These are phyloP conservation scores for Capronia americana DNA, from an alignment of 2,329 filamentous ascomycete species.

Conservation along the genomic window DNA sequence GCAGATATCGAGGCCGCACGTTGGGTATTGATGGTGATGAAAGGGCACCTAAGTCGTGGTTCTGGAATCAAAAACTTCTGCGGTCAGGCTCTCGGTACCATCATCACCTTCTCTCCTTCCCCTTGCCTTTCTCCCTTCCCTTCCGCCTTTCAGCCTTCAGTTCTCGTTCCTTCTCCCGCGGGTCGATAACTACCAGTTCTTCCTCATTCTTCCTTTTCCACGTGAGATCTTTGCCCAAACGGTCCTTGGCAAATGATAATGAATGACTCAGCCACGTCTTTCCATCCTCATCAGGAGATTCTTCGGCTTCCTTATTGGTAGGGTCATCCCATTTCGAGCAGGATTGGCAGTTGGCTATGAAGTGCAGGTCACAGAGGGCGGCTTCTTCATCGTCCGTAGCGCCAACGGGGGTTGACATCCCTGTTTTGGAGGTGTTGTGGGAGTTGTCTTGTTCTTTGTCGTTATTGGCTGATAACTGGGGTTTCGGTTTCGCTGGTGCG, in stretches of 20 bases:
- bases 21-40: background rate
- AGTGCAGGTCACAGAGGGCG: constrained; percentile 87
- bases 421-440: constrained; percentile 17
- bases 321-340: constrained; percentile 81
- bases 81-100: background rate
- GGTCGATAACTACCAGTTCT: constrained; percentile 91
- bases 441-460: constrained; percentile 11
- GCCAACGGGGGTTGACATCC: constrained; percentile 4
- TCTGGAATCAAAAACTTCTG: background rate
- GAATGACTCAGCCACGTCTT: constrained; percentile 85
- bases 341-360: constrained; percentile 93
- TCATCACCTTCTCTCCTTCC: background rate
- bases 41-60: background rate
- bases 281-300: constrained; percentile 56
- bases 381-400: constrained; percentile 66
- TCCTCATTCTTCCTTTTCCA: constrained; percentile 93
- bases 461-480: constrained; percentile 28
- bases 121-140: constrained; percentile 12
- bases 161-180: constrained; percentile 78
- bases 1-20: background rate
- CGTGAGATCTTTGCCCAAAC: constrained; percentile 84
- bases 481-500: constrained; percentile 38
- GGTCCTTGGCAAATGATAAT: constrained; percentile 86
- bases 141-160: constrained; percentile 60
- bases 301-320: constrained; percentile 62